A percentile compares a stretch with the other conserved stretches of the same genome.
Evolutionary conservation across 2,329 filamentous ascomycete species (phyloP).

Genomic region (Samsoniella hepiali): DNA sequence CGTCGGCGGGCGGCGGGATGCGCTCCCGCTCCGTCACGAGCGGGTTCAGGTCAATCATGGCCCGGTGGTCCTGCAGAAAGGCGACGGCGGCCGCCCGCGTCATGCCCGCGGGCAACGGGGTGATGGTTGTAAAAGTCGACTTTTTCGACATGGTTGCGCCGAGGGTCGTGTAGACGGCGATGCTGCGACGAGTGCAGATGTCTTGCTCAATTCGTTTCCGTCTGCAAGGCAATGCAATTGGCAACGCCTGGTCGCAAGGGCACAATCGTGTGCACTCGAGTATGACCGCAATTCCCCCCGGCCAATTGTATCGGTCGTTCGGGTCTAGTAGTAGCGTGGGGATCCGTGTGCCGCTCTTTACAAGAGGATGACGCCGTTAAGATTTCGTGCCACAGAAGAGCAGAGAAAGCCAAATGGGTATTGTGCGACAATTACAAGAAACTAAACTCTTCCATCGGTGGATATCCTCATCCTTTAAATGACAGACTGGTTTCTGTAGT

Average conservation of each 20-base stretch:
- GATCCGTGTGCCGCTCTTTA: background rate
- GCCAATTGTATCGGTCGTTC: background rate
- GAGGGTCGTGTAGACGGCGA: background rate
- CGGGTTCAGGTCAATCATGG: conserved; percentile 87
- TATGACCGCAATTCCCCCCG: background rate
- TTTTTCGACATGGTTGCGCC: conserved; percentile 2
- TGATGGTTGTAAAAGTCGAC: conserved; percentile 72
- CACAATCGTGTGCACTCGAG: background rate
- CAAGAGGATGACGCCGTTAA: background rate
- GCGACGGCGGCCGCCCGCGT: conserved; percentile 67
- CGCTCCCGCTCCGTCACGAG: conserved; percentile 69
- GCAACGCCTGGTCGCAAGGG: too few relatives aligned
- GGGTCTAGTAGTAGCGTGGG: background rate
- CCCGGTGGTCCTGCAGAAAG: conserved; percentile 72
- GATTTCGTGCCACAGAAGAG: background rate
- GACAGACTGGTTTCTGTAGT: background rate
- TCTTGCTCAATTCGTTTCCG: background rate
- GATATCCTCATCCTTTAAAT: background rate
- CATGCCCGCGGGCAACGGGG: conserved; percentile 68
- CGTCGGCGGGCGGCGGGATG: conserved; percentile 64
- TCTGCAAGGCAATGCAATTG: too few relatives aligned
- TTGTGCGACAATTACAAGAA: background rate
- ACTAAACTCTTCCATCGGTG: background rate
- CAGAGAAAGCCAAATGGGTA: background rate
- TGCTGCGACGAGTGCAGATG: too few relatives aligned